phyloP scores from a whole-genome alignment of 345 rosid genomes.

The Gossypium bickii region DNA sequence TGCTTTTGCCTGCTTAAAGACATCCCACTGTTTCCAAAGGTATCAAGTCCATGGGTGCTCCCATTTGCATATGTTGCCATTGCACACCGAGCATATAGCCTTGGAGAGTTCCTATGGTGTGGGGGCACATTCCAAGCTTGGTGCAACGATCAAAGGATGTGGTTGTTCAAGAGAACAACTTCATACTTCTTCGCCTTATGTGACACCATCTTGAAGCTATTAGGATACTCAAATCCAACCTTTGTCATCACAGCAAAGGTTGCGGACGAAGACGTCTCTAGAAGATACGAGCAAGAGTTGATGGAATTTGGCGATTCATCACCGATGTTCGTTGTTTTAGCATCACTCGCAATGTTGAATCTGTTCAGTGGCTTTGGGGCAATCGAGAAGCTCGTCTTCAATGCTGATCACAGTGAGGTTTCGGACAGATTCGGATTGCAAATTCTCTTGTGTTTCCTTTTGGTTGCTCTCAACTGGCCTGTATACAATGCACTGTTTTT shows the following conservation, averaged over 20 bases:
- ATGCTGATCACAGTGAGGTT: background rate
- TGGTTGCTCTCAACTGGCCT: constrained; percentile 8
- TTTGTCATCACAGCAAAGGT: constrained; percentile 41
- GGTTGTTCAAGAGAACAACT: constrained; percentile 41
- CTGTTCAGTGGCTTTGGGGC: constrained; percentile 25
- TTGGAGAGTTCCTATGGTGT: constrained; percentile 24
- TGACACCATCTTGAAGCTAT: constrained; percentile 26
- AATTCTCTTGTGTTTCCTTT: constrained; percentile 29
- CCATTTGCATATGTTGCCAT: constrained; percentile 27
- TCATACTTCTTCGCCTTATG: constrained; percentile 37
- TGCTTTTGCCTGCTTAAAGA: constrained; percentile 37
- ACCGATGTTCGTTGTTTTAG: constrained; percentile 37
- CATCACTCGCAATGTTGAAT: constrained; percentile 42
- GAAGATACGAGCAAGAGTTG: constrained; percentile 2
- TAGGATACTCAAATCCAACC: constrained; percentile 25
- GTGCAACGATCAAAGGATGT: constrained; percentile 26
- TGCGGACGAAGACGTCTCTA: constrained; percentile 20
- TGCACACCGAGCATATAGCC: constrained; percentile 21
- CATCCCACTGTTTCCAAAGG: constrained; percentile 40
- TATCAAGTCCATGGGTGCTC: constrained; percentile 20
- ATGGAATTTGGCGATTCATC: constrained; percentile 42
- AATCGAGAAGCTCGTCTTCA: constrained; percentile 14
- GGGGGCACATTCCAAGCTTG: constrained; percentile 33
- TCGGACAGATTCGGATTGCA: constrained; percentile 26
- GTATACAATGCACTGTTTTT: background rate